These are phyloP conservation scores for Medicago arabica DNA, from an alignment of 306 rosid genomes.

Conservation along the genomic window DNA sequence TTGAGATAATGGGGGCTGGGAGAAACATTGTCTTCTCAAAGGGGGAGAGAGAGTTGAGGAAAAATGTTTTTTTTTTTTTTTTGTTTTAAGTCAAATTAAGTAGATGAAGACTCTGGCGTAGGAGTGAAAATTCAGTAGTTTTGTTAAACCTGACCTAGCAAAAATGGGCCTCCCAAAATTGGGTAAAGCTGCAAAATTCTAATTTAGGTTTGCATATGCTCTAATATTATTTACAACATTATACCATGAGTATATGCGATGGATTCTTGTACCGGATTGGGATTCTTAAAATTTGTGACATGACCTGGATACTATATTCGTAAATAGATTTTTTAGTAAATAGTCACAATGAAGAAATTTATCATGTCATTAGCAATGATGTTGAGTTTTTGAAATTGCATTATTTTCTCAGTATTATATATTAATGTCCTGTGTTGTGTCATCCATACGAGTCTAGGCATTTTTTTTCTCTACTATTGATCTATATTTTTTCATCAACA, in stretches of 20 bases:
- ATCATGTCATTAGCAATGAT: background rate
- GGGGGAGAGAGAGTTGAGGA: background rate
- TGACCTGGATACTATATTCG: background rate
- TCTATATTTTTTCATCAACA: background rate
- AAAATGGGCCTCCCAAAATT: background rate
- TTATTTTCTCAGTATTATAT: background rate
- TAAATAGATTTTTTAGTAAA: slow-evolving; percentile 13
- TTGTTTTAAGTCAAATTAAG: background rate
- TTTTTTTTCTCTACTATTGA: background rate
- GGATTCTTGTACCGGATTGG: slow-evolving; percentile 21
- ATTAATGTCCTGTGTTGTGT: background rate
- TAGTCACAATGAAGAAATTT: slow-evolving; percentile 17
- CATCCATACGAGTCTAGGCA: slow-evolving; percentile 5
- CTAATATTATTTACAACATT: slow-evolving; percentile 22
- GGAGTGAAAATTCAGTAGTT: background rate
- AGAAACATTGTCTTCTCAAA: background rate
- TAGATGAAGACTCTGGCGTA: too few relatives aligned
- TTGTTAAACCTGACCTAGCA: background rate
- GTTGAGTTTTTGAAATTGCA: slow-evolving; percentile 8
- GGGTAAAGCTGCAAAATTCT: background rate
- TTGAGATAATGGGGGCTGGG: background rate
- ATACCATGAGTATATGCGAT: background rate
- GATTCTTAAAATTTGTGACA: slow-evolving; percentile 24
- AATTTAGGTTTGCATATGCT: background rate
- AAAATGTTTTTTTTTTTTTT: too few relatives aligned